Base-by-base conservation (phyloP, 306 rosid species). In the Comarum palustre region DNA sequence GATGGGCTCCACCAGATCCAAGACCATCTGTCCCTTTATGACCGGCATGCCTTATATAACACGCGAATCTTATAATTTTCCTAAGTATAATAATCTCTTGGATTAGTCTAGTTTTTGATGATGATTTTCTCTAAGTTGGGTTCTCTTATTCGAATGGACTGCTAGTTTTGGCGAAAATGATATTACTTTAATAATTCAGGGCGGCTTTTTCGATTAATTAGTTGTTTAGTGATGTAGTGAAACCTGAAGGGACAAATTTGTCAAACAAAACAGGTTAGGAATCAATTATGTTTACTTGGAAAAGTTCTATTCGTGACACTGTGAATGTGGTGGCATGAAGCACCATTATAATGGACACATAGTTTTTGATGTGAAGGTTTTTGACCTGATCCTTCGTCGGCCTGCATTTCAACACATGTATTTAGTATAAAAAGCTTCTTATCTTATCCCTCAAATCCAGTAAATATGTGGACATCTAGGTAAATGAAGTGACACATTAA, bases 21-120 rank as follows among this genome's bases (percentile, higher is more conserved):
- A 82, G 90, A 84, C 96, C 89, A 77, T 86, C 82, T 92, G 98
- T 85, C 87, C 87, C 92, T 88, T 85, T 85, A 84, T 77, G 85
- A 84, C 90, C 93, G 85, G 92, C 96, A 88, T 74, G 82, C 84
- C 81, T 88, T 83, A 81, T 75, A 48, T 38, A 20, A 83, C 92
- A 86, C 87, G 96, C 89, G 95, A 90, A 86, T 90, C 91, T n/a
- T n/a, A n/a, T n/a, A n/a, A n/a, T n/a, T n/a, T n/a, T n/a, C n/a
- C n/a, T n/a, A n/a, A n/a, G n/a, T n/a, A n/a, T n/a, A n/a, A n/a
- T n/a, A 12, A 41, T 0, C 8, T 6, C 3, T 32, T 45, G 29
- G 34, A 46, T 31, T 29, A 47, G 32, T 19, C 61, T 15, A 71
- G 52, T 2, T 51, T n/a, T 6, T 27, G n/a, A 22, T 69, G 74